Evolutionary conservation across 768 basidiomycete genomes (phyloP), one percentile per base, ranked within the genome.

Genomic region (Pholiota microspora): DNA sequence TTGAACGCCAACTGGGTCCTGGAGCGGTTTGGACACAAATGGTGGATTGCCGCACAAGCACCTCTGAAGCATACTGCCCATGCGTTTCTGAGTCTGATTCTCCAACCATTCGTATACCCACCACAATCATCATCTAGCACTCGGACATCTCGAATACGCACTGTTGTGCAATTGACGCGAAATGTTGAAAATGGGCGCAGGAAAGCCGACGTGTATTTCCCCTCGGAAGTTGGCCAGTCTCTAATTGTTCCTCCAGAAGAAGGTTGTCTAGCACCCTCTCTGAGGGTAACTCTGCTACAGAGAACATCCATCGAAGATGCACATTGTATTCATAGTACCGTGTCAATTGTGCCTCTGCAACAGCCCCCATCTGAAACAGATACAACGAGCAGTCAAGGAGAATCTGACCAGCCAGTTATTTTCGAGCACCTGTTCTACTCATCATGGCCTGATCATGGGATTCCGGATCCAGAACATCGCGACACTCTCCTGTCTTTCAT

Each of bases 41-140:
- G 82, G 82, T 92, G 91, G 88, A 88, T 94, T 54, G 90, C 91
- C 2, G 80, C 89, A 0, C 92, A 94, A 65, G 93, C 92, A 0
- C 91, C 93, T 0, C 70, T 92, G 29, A 81, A 78, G 4, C 65
- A 73, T 45, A 90, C 92, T 0, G 76, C 80, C 0, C 88, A 94
- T 63, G 73, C 89, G 4, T 93, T 93, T 69, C 81, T 95, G 64
- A 88, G 82, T 58, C 67, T 88, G 45, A 74, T 93, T 57, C 66
- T 81, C 31, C 80, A 83, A 55, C 77, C 80, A 24, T 67, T 75
- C 44, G 56, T 68, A 2, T 55, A 60, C 7, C 81, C 78, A 13
- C 25, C 58, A 28, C 53, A 59, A 4, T 29, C 57, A 7, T 21
- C 49, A 13, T 29, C 34, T 34, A 31, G 54, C n/a, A 60, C 64